Evolutionary conservation across 1,139 yeast genomes (phyloP).

Genomic region (Pichia inconspicua): DNA sequence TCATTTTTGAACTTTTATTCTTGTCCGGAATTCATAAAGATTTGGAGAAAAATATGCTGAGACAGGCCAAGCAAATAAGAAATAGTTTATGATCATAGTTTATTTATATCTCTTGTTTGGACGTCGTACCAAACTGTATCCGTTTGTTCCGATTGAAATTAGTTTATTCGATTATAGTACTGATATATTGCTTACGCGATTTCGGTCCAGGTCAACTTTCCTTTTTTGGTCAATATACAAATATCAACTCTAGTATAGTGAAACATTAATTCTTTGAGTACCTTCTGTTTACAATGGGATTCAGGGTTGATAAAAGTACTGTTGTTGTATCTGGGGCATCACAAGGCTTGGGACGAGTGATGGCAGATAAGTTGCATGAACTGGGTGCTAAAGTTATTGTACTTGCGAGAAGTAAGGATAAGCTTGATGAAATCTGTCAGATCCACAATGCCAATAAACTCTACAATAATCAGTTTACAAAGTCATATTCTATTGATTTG

Average conservation of each 20-base stretch:
- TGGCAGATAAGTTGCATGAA: conserved; percentile 50
- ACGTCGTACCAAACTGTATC: neutral
- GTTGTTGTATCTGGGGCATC: conserved; percentile 92
- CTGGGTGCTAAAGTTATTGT: conserved; percentile 59
- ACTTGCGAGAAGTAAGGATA: conserved; percentile 67
- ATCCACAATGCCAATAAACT: conserved; percentile 37
- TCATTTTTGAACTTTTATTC: conserved; percentile 69
- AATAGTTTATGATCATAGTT: neutral
- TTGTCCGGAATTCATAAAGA: conserved; percentile 52
- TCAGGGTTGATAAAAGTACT: conserved; percentile 39
- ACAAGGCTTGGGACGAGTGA: conserved; percentile 83
- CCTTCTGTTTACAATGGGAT: conserved; percentile 4
- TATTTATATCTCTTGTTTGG: neutral
- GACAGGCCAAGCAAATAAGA: conserved; percentile 6
- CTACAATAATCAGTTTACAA: conserved; percentile 33
- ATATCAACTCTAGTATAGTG: too few relatives aligned
- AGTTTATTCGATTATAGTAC: too few relatives aligned
- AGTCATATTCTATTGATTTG: conserved; percentile 58
- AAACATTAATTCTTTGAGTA: too few relatives aligned
- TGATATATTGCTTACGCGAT: too few relatives aligned
- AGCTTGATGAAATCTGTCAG: conserved; percentile 42
- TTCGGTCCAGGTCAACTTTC: too few relatives aligned
- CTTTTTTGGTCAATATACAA: too few relatives aligned
- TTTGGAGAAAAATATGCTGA: conserved; percentile 40
- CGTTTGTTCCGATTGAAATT: neutral